These are phyloP conservation scores for Rhizophagus sp. DNA, from an alignment of 192 early-diverging fungal species.

Conservation along the genomic window DNA sequence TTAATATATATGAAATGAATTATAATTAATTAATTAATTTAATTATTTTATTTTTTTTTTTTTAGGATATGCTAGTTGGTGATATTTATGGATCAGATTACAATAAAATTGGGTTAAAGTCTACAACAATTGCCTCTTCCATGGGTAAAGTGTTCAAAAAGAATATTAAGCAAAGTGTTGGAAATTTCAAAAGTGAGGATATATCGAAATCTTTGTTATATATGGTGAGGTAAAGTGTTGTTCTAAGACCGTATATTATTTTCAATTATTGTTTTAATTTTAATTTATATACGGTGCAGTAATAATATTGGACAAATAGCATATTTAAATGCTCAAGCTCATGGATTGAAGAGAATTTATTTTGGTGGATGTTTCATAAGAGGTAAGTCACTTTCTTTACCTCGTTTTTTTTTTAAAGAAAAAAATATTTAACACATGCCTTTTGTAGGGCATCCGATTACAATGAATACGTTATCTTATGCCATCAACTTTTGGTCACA, in stretches of 20 bases:
- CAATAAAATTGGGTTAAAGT: conserved; percentile 89
- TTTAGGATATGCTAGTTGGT: conserved; percentile 77
- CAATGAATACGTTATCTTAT: conserved; percentile 97
- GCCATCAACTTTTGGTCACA: conserved; percentile 98
- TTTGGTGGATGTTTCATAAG: conserved; percentile 98
- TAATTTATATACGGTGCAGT: conserved; percentile 40
- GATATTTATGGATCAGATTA: conserved; percentile 95
- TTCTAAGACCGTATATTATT: conserved; percentile 4
- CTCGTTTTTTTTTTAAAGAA: neutral
- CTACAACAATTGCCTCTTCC: conserved; percentile 90
- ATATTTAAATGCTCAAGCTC: conserved; percentile 92
- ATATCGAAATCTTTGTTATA: conserved; percentile 88
- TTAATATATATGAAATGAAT: conserved; percentile 54
- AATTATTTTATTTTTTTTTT: neutral
- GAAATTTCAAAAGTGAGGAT: conserved; percentile 72
- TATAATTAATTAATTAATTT: neutral
- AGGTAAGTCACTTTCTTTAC: conserved; percentile 43
- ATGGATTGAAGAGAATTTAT: conserved; percentile 87
- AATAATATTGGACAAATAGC: conserved; percentile 99
- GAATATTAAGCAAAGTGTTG: conserved; percentile 58
- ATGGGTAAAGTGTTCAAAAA: conserved; percentile 97
- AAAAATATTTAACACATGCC: neutral
- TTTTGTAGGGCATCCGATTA: conserved; percentile 79
- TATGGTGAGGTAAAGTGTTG: conserved; percentile 74
- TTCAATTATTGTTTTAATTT: neutral